Conservation (phyloP, 1,139 yeast genomes). For the Geotrichum armillariae region DNA sequence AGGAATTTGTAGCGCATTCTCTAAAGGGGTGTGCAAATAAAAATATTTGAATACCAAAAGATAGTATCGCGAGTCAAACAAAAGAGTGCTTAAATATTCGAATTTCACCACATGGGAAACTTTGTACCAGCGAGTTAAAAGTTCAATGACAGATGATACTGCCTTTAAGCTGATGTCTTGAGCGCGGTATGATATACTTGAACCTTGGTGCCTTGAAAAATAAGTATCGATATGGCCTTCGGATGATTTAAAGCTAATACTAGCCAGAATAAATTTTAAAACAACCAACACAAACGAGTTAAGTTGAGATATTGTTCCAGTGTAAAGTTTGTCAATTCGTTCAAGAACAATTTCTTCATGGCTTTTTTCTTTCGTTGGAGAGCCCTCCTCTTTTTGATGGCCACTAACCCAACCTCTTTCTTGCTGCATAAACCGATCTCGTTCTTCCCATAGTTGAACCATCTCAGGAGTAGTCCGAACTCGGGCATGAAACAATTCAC, state of each 20-base stretch:
- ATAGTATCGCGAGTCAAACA: constrained; percentile 72
- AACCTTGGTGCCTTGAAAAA: constrained; percentile 14
- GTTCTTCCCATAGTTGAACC: constrained; percentile 69
- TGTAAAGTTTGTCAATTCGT: constrained; percentile 64
- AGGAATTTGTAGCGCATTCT: constrained; percentile 36
- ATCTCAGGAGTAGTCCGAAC: constrained; percentile 66
- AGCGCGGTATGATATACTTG: constrained; percentile 45
- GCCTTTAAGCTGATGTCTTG: constrained; percentile 69
- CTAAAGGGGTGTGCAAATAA: constrained; percentile 40
- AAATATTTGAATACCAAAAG: constrained; percentile 45
- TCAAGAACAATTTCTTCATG: constrained; percentile 48
- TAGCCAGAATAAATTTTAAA: constrained; percentile 60
- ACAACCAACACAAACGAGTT: constrained; percentile 64
- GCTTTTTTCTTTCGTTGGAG: constrained; percentile 21
- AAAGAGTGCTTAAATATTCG: constrained; percentile 68
- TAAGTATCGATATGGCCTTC: constrained; percentile 24
- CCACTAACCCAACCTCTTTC: constrained; percentile 63
- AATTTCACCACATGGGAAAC: constrained; percentile 72
- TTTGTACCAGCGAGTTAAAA: constrained; percentile 76
- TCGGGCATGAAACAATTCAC: constrained; percentile 59
- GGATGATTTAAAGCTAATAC: constrained; percentile 25
- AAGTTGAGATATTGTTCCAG: constrained; percentile 51
- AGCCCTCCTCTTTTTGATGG: constrained; percentile 18
- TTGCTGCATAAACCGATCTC: constrained; percentile 66
- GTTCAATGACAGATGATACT: constrained; percentile 52